phyloP scores from a whole-genome alignment of 306 rosid genomes.

The Dryas octopetala region DNA sequence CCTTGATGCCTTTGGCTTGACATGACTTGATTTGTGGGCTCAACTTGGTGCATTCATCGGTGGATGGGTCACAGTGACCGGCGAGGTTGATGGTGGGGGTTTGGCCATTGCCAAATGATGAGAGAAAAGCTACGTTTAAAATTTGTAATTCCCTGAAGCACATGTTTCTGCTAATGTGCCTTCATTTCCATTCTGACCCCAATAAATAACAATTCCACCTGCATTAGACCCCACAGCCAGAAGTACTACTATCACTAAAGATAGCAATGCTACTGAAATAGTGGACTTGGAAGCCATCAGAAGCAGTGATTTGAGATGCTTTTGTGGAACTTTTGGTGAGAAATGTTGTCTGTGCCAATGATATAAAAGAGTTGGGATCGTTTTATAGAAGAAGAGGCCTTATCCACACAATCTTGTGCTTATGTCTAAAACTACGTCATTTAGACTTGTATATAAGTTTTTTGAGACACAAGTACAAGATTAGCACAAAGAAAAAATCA shows the following conservation, averaged over 20 bases:
- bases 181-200: constrained; percentile 35
- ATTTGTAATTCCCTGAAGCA: constrained; percentile 30
- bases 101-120: constrained; percentile 27
- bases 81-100: constrained; percentile 30
- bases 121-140: constrained; percentile 34
- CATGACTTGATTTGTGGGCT: constrained; percentile 34
- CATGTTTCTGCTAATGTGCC: constrained; percentile 33
- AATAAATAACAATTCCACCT: constrained; percentile 32
- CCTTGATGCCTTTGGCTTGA: constrained; percentile 29
- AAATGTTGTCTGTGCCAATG: too few relatives aligned
- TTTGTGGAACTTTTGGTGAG: too few relatives aligned
- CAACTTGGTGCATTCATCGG: constrained; percentile 10
- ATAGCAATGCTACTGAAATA: neutral
- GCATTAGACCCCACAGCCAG: neutral
- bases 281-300: constrained; percentile 4
- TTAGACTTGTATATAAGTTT: too few relatives aligned
- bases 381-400: too few relatives aligned
- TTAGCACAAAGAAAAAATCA: too few relatives aligned
- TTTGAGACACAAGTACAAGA: too few relatives aligned
- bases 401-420: too few relatives aligned
- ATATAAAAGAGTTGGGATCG: too few relatives aligned
- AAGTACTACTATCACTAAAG: neutral
- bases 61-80: constrained; percentile 26
- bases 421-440: too few relatives aligned
- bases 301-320: too few relatives aligned